Percentiles rank a stretch among this genome's conserved stretches.
These are phyloP conservation scores for Platanus orientalis DNA, from an alignment of 164 flowering plant species.

Conservation along the genomic window DNA sequence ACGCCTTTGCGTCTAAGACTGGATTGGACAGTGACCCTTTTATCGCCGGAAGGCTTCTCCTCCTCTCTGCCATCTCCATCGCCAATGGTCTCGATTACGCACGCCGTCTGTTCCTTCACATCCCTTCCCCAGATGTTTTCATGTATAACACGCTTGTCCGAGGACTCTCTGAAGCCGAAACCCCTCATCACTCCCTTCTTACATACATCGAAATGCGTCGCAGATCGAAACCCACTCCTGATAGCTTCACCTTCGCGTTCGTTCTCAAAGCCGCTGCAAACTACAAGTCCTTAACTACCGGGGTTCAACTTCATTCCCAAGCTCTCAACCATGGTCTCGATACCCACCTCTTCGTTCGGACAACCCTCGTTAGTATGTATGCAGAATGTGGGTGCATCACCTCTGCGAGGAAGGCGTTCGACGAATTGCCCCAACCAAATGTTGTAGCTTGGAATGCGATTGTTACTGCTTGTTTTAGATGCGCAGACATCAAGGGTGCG, in stretches of 20 bases:
- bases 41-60: conserved; percentile 48
- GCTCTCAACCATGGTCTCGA: conserved; percentile 35
- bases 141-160: conserved; percentile 66
- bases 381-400: conserved; percentile 38
- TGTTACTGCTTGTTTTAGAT: conserved; percentile 49
- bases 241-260: conserved; percentile 63
- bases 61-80: conserved; percentile 39
- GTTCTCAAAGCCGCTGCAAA: conserved; percentile 49
- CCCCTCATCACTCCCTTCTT: conserved; percentile 30
- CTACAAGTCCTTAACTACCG: conserved; percentile 25
- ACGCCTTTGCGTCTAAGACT: conserved; percentile 36
- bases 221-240: conserved; percentile 17
- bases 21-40: conserved; percentile 38
- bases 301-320: conserved; percentile 50
- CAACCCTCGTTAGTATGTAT: conserved; percentile 53
- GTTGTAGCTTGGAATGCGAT: conserved; percentile 67
- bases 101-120: conserved; percentile 31
- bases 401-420: conserved; percentile 41
- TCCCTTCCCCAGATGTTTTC: conserved; percentile 48
- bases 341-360: conserved; percentile 49
- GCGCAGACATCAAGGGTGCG: conserved; percentile 39
- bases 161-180: conserved; percentile 44
- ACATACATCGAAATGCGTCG: conserved; percentile 38
- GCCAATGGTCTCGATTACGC: conserved; percentile 40
- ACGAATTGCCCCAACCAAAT: conserved; percentile 50